Evolutionary conservation across 2,329 filamentous ascomycete species (phyloP).

Genomic region (Aotearoamyces nothofagi): DNA sequence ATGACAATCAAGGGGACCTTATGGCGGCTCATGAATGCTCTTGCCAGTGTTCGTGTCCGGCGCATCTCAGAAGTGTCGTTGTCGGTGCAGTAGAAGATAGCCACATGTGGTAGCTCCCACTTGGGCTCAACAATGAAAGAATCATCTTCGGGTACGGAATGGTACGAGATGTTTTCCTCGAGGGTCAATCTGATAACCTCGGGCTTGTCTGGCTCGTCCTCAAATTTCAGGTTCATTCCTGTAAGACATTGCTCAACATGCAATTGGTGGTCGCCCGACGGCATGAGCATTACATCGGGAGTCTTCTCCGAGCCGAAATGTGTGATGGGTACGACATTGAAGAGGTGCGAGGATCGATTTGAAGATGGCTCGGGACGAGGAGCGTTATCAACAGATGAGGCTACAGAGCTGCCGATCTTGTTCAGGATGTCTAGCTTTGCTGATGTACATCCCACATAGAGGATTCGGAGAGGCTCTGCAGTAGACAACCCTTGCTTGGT

Average conservation of each 20-base stretch:
- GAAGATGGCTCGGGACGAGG: constrained; percentile 17
- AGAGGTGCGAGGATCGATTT: constrained; percentile 26
- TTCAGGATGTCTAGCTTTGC: constrained; percentile 26
- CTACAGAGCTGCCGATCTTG: constrained; percentile 32
- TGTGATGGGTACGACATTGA: constrained; percentile 34
- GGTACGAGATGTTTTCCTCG: constrained; percentile 22
- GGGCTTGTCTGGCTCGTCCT: constrained; percentile 20
- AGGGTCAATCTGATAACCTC: constrained; percentile 23
- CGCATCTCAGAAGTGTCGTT: constrained; percentile 23
- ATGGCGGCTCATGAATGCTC: constrained; percentile 31
- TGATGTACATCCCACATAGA: constrained; percentile 30
- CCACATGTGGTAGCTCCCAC: constrained; percentile 33
- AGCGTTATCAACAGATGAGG: constrained; percentile 22
- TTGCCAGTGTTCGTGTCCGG: constrained; percentile 25
- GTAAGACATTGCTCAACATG: constrained; percentile 31
- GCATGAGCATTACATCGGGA: constrained; percentile 35
- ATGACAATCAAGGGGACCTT: constrained; percentile 31
- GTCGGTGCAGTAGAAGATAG: constrained; percentile 31
- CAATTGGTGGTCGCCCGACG: constrained; percentile 33
- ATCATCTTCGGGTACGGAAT: constrained; percentile 20
- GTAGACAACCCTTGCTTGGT: constrained; percentile 28
- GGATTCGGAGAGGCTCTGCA: constrained; percentile 28
- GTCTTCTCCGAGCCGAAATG: constrained; percentile 29
- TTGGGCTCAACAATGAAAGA: constrained; percentile 24
- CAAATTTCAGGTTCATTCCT: constrained; percentile 21